phyloP scores from a whole-genome alignment of 2,329 filamentous ascomycete genomes.

The Chrysoporthe austroafricana region DNA sequence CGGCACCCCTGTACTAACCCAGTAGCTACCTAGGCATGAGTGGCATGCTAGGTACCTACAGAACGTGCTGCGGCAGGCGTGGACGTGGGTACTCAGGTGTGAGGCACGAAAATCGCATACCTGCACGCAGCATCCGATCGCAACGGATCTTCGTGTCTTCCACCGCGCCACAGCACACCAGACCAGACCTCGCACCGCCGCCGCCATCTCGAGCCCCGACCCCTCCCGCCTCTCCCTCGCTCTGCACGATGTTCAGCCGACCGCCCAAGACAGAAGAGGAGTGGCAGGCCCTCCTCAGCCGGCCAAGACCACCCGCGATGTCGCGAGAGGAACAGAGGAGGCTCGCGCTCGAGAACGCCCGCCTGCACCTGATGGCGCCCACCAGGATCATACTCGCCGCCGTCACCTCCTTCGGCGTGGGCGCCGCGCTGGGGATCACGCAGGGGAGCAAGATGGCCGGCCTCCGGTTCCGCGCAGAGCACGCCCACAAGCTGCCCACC shows the following conservation, averaged over 20 bases:
- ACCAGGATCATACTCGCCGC: slow-evolving; percentile 63
- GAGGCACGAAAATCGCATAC: not conserved
- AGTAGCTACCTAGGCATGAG: not conserved
- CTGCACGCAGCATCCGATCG: not conserved
- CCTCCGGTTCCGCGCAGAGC: slow-evolving; percentile 90
- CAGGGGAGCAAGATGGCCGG: slow-evolving; percentile 76
- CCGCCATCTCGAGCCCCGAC: not conserved
- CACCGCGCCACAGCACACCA: not conserved
- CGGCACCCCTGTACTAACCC: not conserved
- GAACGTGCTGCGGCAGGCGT: not conserved
- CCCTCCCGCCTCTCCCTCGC: not conserved
- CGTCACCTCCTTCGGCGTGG: slow-evolving; percentile 66
- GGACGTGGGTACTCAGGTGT: not conserved
- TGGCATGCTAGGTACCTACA: too few species aligned
- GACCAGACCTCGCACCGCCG: not conserved
- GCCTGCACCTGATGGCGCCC: slow-evolving; percentile 23
- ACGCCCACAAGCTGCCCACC: slow-evolving; percentile 88
- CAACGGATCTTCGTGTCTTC: not conserved
- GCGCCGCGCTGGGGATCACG: slow-evolving; percentile 70
- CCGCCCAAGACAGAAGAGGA: slow-evolving; percentile 21
- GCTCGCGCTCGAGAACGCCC: slow-evolving; percentile 21
- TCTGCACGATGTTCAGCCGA: slow-evolving; percentile 16
- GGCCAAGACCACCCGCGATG: not conserved
- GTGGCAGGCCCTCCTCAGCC: slow-evolving; percentile 17
- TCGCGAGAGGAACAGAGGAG: slow-evolving; percentile 15